phyloP scores from a whole-genome alignment of 139 green algal species.

The Volvox africanus region DNA sequence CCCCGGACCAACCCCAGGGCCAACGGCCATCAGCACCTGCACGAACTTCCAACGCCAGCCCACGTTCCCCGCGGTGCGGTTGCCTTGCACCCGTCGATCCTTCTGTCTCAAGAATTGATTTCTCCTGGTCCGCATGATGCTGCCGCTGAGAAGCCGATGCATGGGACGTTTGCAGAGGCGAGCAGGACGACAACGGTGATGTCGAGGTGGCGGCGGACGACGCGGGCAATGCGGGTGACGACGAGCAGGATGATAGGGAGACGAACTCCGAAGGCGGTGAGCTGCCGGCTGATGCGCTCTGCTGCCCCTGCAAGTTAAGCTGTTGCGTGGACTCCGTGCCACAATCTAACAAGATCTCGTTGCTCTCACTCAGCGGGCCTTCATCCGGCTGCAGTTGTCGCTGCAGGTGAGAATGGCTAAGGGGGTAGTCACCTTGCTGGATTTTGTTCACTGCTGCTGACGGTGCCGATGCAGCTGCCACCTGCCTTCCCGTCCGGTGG shows the following conservation, averaged over 20 bases:
- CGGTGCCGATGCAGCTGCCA: not conserved
- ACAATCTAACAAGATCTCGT: too few relatives aligned
- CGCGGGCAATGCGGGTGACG: not conserved
- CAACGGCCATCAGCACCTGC: too few relatives aligned
- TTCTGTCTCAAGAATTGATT: too few relatives aligned
- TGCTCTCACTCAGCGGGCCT: too few relatives aligned
- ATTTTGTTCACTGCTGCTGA: not conserved
- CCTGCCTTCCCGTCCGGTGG: not conserved
- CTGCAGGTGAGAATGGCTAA: not conserved
- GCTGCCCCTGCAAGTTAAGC: not conserved
- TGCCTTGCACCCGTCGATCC: too few relatives aligned
- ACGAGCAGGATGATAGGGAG: not conserved
- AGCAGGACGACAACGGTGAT: not conserved
- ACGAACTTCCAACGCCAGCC: too few relatives aligned
- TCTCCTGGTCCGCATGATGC: too few relatives aligned
- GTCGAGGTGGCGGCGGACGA: not conserved
- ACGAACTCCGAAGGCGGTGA: not conserved
- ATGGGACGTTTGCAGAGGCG: not conserved
- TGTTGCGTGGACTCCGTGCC: not conserved
- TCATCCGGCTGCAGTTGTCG: not conserved
- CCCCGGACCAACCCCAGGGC: too few relatives aligned
- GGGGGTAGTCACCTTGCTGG: not conserved
- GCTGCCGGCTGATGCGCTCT: not conserved
- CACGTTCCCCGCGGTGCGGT: too few relatives aligned
- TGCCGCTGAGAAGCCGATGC: too few relatives aligned